Evolutionary conservation across 2,329 filamentous ascomycete genomes (phyloP).

Genomic region (Aureobasidium sp.): DNA sequence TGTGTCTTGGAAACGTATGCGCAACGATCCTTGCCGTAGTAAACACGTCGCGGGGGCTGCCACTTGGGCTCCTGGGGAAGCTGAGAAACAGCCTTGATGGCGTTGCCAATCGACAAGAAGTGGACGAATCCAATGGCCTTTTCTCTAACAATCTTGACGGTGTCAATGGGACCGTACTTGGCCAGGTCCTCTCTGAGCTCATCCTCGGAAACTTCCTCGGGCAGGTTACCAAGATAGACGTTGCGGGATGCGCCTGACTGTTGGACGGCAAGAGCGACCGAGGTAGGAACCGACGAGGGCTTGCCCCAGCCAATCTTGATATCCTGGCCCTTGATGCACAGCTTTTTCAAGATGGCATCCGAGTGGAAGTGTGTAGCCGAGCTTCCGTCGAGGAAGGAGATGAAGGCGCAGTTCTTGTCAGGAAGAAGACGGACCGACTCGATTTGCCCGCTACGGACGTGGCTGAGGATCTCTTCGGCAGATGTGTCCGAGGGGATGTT

Average conservation of each 20-base stretch:
- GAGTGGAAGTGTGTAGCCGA: constrained; percentile 99
- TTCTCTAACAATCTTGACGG: constrained; percentile 93
- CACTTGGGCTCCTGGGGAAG: constrained; percentile 94
- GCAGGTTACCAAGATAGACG: constrained; percentile 88
- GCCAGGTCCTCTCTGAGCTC: constrained; percentile 89
- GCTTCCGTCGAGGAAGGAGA: constrained; percentile 95
- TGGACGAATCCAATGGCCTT: constrained; percentile 98
- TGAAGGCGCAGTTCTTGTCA: constrained; percentile 99
- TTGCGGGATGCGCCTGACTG: constrained; percentile 95
- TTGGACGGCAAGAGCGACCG: constrained; percentile 92
- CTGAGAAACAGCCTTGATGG: constrained; percentile 95
- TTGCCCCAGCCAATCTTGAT: constrained; percentile 99
- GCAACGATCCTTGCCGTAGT: constrained; percentile 97
- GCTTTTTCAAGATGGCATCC: constrained; percentile 98
- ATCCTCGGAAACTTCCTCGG: constrained; percentile 83
- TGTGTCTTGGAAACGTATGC: constrained; percentile 99
- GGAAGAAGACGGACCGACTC: constrained; percentile 95
- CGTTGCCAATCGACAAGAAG: constrained; percentile 93
- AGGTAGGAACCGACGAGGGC: constrained; percentile 93
- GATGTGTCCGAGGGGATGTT: constrained; percentile 98
- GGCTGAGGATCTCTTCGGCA: constrained; percentile 91
- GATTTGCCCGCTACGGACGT: constrained; percentile 94
- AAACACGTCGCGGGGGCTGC: constrained; percentile 90
- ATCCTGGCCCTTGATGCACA: constrained; percentile 96
- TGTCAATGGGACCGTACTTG: constrained; percentile 95